phyloP scores from a whole-genome alignment of 192 early-diverging fungal species.

The Chytriomyces sp. region DNA sequence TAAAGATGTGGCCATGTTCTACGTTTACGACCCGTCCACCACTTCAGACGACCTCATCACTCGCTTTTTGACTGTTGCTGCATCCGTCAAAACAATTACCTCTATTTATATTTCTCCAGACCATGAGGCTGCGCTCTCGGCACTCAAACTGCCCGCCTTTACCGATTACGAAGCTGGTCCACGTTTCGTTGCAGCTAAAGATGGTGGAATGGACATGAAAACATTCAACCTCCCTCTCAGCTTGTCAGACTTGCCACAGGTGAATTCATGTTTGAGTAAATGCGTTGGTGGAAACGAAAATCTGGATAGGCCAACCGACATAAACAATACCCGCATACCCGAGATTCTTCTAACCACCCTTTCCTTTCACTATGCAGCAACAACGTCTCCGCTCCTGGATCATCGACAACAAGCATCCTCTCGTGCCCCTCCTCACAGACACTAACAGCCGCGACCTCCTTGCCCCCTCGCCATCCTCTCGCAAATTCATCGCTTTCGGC shows the following conservation, averaged over 20 bases:
- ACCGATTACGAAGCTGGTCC: background rate
- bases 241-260: background rate
- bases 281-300: no score
- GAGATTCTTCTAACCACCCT: background rate
- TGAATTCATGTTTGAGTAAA: background rate
- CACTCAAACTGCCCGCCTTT: background rate
- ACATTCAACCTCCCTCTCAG: constrained; percentile 16
- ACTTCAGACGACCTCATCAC: constrained; percentile 29
- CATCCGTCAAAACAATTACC: constrained; percentile 12
- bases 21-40: constrained; percentile 24
- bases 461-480: constrained; percentile 34
- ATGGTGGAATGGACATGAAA: constrained; percentile 28
- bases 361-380: constrained; percentile 4
- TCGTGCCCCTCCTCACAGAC: constrained; percentile 60
- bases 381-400: constrained; percentile 18
- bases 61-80: constrained; percentile 22
- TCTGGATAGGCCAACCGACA: no score
- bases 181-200: background rate
- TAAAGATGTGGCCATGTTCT: constrained; percentile 33
- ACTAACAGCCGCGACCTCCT: constrained; percentile 69
- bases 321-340: background rate
- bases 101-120: constrained; percentile 25
- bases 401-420: constrained; percentile 28
- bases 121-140: background rate
- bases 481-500: constrained; percentile 64